Evolutionary conservation across 2,329 filamentous ascomycete genomes (phyloP).

Genomic region (Penicillium brevicompactum): DNA sequence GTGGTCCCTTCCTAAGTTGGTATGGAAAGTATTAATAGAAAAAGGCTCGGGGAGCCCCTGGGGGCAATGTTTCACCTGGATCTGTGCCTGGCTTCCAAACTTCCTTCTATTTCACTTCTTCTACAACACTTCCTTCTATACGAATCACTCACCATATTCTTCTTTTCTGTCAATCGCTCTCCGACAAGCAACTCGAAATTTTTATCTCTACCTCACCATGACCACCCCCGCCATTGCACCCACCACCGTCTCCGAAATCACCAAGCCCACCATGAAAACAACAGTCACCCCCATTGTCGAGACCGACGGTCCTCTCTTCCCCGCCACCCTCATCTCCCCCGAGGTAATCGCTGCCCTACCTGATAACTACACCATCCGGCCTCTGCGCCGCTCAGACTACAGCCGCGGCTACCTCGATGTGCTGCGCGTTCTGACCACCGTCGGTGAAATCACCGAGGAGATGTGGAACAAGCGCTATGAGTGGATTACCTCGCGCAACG

Average conservation of each 20-base stretch:
- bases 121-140: neutral
- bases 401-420: slow-evolving; percentile 84
- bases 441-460: slow-evolving; percentile 78
- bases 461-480: slow-evolving; percentile 79
- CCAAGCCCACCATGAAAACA: slow-evolving; percentile 23
- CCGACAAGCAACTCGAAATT: neutral
- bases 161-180: neutral
- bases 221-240: slow-evolving; percentile 18
- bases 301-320: slow-evolving; percentile 68
- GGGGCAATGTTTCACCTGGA: slow-evolving; percentile 19
- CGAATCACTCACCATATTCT: neutral
- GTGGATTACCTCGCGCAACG: slow-evolving; percentile 73
- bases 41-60: slow-evolving; percentile 4
- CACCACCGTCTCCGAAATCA: slow-evolving; percentile 15
- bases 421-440: slow-evolving; percentile 85
- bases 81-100: slow-evolving; percentile 7
- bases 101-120: slow-evolving; percentile 4
- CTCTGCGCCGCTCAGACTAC: slow-evolving; percentile 78
- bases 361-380: slow-evolving; percentile 77
- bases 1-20: neutral
- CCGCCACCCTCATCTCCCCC: slow-evolving; percentile 73
- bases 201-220: slow-evolving; percentile 15
- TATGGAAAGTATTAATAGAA: slow-evolving; percentile 20
- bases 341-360: slow-evolving; percentile 73
- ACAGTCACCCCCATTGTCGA: slow-evolving; percentile 19